Base-by-base conservation (phyloP, 1,284 basidiomycete species). In the Rhodotorula glutinis region DNA sequence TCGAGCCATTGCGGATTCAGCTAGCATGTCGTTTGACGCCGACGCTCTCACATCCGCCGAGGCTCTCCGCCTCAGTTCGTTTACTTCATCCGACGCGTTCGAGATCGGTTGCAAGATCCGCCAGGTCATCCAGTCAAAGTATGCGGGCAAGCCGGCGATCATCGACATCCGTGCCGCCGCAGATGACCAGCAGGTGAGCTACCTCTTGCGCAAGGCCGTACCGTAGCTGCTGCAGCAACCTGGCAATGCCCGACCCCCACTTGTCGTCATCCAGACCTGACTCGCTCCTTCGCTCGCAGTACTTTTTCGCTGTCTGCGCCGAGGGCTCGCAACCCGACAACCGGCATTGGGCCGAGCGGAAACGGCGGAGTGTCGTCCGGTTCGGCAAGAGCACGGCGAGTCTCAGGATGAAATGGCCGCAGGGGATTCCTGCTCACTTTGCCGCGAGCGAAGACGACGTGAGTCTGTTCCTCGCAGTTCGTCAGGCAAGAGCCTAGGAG, bases 81-180 rank as follows among this genome's bases (percentile, higher is more conserved):
- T 75, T 65, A 70, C 63, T 49, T 69, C 69, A 1, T 27, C 63
- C 11, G 68, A 58, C 17, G 74, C 74, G 10, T 74, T 69, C 58
- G 60, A 66, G 33, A 53, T 75, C 44, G 72, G 74, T 2, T 38
- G 44, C 27, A 16, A 33, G 4, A 51, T 75, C 16, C 59, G 69
- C 10, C n/a, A 51, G 3, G 60, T 61, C 53, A 69, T 75, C 49
- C 54, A 40, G 14, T 21, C 53, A 33, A 43, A 43, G 0, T 53
- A 57, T 38, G 55, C 65, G 2, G 61, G 55, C 14, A 43, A 67
- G 19, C 40, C 62, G 7, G 73, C 69, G 16, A 71, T 74, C 47
- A 57, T 75, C 41, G 66, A 72, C 29, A 72, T 75, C 59, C 58
- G 60, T 8, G 57, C 67, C n/a, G 74, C 60, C 0, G 60, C 65